These are phyloP conservation scores for Staphylotrichum tortipilum DNA, from an alignment of 495 filamentous ascomycete species.

Conservation along the genomic window DNA sequence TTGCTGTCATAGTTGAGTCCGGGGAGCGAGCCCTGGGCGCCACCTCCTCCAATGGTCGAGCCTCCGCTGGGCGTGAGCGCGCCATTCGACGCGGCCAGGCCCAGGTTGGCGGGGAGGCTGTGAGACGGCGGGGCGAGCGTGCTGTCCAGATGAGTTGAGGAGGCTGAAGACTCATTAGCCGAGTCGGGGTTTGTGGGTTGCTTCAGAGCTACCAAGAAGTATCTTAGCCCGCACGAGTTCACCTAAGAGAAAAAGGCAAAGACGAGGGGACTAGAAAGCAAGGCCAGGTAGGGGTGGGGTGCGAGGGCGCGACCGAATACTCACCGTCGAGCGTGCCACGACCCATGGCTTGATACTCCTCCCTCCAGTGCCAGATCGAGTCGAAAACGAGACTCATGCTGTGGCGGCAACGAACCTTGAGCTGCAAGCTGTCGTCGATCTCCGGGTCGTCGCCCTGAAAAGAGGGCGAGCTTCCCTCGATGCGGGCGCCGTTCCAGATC, in stretches of 20 bases:
- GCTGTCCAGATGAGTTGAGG: slow-evolving; percentile 51
- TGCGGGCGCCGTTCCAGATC: slow-evolving; percentile 73
- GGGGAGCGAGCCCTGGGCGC: slow-evolving; percentile 32
- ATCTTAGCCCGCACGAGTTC: slow-evolving; percentile 25
- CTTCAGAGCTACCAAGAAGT: slow-evolving; percentile 54
- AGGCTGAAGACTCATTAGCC: slow-evolving; percentile 61
- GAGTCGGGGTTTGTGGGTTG: slow-evolving; percentile 83
- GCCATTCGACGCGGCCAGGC: slow-evolving; percentile 33
- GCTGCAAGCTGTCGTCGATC: slow-evolving; percentile 65
- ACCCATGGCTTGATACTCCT: slow-evolving; percentile 72
- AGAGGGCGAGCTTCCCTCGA: slow-evolving; percentile 36
- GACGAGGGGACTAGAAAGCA: slow-evolving; percentile 2
- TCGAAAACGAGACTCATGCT: slow-evolving; percentile 92
- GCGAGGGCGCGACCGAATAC: slow-evolving; percentile 9
- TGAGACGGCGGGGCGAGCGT: slow-evolving; percentile 41
- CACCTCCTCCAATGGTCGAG: slow-evolving; percentile 30
- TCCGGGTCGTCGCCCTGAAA: slow-evolving; percentile 31
- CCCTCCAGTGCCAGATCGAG: slow-evolving; percentile 87
- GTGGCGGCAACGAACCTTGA: slow-evolving; percentile 83
- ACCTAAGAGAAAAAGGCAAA: slow-evolving; percentile 8
- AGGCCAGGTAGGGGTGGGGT: background rate
- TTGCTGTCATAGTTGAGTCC: slow-evolving; percentile 50
- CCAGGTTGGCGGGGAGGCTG: slow-evolving; percentile 20
- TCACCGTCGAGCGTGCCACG: slow-evolving; percentile 70
- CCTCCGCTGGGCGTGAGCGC: slow-evolving; percentile 38